A percentile compares a stretch with the other conserved stretches of the same genome.
phyloP scores from a whole-genome alignment of 2,329 filamentous ascomycete genomes.

The Microsporum canis region DNA sequence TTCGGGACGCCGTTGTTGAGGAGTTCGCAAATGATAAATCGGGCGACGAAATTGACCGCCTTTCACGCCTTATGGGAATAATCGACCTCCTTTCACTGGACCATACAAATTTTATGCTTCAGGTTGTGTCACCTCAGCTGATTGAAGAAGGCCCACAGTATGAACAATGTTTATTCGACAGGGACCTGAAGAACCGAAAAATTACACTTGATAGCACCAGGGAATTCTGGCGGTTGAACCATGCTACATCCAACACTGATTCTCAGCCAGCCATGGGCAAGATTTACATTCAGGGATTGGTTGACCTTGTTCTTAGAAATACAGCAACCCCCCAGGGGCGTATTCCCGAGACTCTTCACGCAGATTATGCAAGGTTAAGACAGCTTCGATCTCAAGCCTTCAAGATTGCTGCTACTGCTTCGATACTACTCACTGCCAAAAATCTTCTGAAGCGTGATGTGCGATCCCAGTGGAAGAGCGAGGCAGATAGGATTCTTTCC shows the following conservation, averaged over 20 bases:
- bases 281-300: constrained; percentile 50
- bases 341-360: constrained; percentile 49
- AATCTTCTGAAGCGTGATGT: constrained; percentile 55
- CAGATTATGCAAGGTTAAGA: constrained; percentile 45
- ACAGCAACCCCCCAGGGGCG: constrained; percentile 40
- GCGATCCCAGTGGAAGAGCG: constrained; percentile 52
- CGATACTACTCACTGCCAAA: constrained; percentile 54
- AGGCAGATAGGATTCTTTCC: constrained; percentile 49
- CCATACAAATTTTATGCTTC: constrained; percentile 55
- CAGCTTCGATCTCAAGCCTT: constrained; percentile 44
- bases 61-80: constrained; percentile 51
- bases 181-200: constrained; percentile 42
- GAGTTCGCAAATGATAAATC: constrained; percentile 41
- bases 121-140: constrained; percentile 48
- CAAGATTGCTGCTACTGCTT: constrained; percentile 49
- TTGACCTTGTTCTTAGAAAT: constrained; percentile 48
- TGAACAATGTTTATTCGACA: constrained; percentile 48
- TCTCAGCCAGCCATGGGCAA: constrained; percentile 26
- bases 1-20: constrained; percentile 49
- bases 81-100: constrained; percentile 53
- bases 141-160: constrained; percentile 52
- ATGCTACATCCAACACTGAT: constrained; percentile 36
- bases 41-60: constrained; percentile 50
- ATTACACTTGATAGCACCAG: constrained; percentile 43
- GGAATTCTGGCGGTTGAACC: constrained; percentile 42